Conservation (phyloP, 2,329 filamentous ascomycete species). For the Fusarium burgessii region DNA sequence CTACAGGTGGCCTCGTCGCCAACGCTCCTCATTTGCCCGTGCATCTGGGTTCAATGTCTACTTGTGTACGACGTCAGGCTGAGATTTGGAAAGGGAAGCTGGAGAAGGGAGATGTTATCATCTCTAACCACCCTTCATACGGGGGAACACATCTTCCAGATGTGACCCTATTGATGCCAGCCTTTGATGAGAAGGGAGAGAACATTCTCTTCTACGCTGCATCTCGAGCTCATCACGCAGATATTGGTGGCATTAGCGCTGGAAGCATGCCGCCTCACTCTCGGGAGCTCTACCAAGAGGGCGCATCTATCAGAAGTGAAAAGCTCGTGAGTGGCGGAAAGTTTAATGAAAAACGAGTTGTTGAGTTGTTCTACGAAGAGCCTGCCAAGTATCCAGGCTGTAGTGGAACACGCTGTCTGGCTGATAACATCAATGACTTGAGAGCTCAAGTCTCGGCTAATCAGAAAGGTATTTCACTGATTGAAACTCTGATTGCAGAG, state of each 20-base stretch:
- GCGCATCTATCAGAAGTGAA: constrained; percentile 72
- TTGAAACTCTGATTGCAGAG: constrained; percentile 79
- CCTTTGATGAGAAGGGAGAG: constrained; percentile 73
- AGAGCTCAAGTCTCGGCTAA: constrained; percentile 88
- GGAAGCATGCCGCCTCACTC: constrained; percentile 85
- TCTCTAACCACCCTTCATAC: constrained; percentile 86
- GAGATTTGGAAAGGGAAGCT: constrained; percentile 83
- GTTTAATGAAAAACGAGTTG: constrained; percentile 83
- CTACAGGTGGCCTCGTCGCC: constrained; percentile 79
- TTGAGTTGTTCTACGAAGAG: constrained; percentile 77
- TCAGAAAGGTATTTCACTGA: constrained; percentile 86
- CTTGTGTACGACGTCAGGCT: constrained; percentile 81
- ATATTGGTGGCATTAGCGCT: constrained; percentile 84
- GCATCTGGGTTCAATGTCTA: constrained; percentile 85
- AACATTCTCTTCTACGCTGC: constrained; percentile 86
- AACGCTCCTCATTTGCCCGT: constrained; percentile 86
- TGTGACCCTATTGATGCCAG: constrained; percentile 83
- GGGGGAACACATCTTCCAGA: constrained; percentile 87
- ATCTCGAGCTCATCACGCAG: constrained; percentile 84
- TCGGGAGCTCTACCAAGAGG: constrained; percentile 71
- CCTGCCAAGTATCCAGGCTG: constrained; percentile 81
- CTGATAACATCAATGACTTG: constrained; percentile 85
- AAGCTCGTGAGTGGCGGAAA: constrained; percentile 80
- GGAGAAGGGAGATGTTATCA: constrained; percentile 82
- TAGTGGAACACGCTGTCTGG: constrained; percentile 80